A percentile compares a stretch with the other conserved stretches of the same genome.
These are phyloP conservation scores for Saccharomyces hybrid DNA, from an alignment of 1,139 yeast genomes.

Conservation along the genomic window DNA sequence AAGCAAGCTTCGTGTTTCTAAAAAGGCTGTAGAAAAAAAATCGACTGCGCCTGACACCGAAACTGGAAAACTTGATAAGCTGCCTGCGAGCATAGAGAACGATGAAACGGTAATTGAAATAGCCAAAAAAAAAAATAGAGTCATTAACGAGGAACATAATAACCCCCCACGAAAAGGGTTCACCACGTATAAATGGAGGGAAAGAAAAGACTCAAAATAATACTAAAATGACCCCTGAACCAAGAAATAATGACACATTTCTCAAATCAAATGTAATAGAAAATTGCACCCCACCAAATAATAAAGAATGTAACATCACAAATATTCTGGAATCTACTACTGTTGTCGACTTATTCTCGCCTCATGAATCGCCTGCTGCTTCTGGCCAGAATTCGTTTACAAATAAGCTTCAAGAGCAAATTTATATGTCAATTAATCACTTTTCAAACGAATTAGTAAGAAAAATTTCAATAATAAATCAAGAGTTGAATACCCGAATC, in stretches of 20 bases:
- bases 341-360: conserved; percentile 6
- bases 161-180: neutral
- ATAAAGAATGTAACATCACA: conserved; percentile 4
- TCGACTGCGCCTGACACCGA: neutral
- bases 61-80: neutral
- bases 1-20: conserved; percentile 3
- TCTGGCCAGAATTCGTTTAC: conserved; percentile 25
- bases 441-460: conserved; percentile 32
- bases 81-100: neutral
- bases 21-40: neutral
- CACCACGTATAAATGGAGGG: neutral
- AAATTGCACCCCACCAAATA: neutral
- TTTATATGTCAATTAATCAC: conserved; percentile 28
- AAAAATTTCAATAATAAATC: conserved; percentile 33
- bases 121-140: neutral
- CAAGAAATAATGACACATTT: neutral
- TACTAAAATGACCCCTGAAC: neutral
- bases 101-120: neutral
- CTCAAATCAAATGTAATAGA: conserved; percentile 2
- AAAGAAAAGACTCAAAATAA: neutral
- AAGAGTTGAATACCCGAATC: conserved; percentile 32
- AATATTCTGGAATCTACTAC: conserved; percentile 14
- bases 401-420: conserved; percentile 32
- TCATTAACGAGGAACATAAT: neutral
- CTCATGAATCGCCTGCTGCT: conserved; percentile 5